Base-by-base conservation (phyloP, 257 asterid genomes). In the Salvia hispanica region DNA sequence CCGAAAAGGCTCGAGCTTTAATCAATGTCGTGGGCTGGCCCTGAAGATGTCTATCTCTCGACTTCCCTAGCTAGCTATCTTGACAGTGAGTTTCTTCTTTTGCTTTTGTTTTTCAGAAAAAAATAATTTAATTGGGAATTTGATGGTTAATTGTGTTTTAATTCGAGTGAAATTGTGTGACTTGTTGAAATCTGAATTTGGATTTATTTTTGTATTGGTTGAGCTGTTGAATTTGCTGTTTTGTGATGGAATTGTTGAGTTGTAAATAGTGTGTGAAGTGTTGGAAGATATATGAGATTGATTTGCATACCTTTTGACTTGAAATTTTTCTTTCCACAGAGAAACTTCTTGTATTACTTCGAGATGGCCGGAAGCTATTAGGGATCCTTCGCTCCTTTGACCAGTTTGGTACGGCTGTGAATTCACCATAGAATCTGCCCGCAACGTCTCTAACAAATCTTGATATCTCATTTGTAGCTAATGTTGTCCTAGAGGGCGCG, bases 21-120 rank as follows among this genome's bases (percentile, higher is more conserved):
- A 70, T 50, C 84, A 72, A 94, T 94, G 99, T 88, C 97, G 83
- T 94, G 96, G 97, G 96, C 95, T 45, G 86, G 96, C 46, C 93
- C 97, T 55, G 99, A 94, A 81, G 97, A 91, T 82, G 83, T 87
- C 69, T 81, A 81, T 79, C 95, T 87, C 46, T 94, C 99, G 10
- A 94, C 99, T 62, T 91, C 99, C 78, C 97, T 94, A 72, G 99
- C 97, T 33, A 91, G 95, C 81, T 94, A 94, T 78, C 99, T 91
- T 64, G 99, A 94, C 80, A 94, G 99, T 94, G 77, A 79, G 95
- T 62, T 16, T 59, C n/a, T 25, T 15, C 50, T 31, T 50, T 25
- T 51, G 2, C 9, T 3, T 53, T 37, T 50, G 13, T 11, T 56
- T n/a, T 64, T 25, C 5, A 2, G 5, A 6, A 62, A 44, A 12